Conservation (phyloP, 352 stramenopile genomes). For the Globisporangium paroecandrum region DNA sequence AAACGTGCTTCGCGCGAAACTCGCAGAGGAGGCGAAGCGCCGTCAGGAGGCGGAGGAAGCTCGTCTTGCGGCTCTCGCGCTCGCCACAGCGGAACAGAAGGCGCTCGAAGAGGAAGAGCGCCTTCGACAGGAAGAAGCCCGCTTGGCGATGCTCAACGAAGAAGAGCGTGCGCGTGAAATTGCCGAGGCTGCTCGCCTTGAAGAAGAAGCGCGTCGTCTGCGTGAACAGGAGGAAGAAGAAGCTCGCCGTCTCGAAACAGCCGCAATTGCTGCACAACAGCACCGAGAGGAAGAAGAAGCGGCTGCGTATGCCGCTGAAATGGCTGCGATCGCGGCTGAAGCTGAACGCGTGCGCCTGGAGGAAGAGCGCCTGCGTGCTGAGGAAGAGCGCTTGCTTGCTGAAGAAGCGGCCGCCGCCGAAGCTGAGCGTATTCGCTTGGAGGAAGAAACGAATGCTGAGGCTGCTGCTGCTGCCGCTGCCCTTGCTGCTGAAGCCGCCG, state of each 20-base stretch:
- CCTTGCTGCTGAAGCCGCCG: conserved; percentile 11
- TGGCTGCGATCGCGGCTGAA: conserved; percentile 21
- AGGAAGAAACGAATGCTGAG: conserved; percentile 5
- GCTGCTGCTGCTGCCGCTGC: conserved; percentile 14
- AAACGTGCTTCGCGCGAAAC: conserved; percentile 46
- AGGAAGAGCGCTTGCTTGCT: conserved; percentile 18
- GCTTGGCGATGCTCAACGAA: conserved; percentile 1
- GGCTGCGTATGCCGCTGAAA: conserved; percentile 22
- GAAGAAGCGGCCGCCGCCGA: conserved; percentile 13
- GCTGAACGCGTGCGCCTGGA: conserved; percentile 26
- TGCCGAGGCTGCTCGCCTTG: background rate
- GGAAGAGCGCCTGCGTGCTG: conserved; percentile 23
- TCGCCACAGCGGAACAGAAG: conserved; percentile 12
- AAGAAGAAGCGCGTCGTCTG: conserved; percentile 8
- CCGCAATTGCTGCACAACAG: conserved; percentile 29
- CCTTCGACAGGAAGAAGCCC: conserved; percentile 14
- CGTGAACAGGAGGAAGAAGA: conserved; percentile 10
- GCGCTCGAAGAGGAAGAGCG: conserved; percentile 14
- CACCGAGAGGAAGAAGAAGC: conserved; percentile 35
- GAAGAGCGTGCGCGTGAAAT: conserved; percentile 12
- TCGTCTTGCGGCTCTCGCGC: conserved; percentile 9
- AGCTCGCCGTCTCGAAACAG: background rate
- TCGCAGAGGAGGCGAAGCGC: conserved; percentile 32
- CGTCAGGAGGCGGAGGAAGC: conserved; percentile 20
- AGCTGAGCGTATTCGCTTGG: conserved; percentile 4